A percentile compares a stretch with the other conserved stretches of the same genome.
These are phyloP conservation scores for Pythium brachiatum DNA, from an alignment of 352 stramenopile genomes.

Conservation along the genomic window DNA sequence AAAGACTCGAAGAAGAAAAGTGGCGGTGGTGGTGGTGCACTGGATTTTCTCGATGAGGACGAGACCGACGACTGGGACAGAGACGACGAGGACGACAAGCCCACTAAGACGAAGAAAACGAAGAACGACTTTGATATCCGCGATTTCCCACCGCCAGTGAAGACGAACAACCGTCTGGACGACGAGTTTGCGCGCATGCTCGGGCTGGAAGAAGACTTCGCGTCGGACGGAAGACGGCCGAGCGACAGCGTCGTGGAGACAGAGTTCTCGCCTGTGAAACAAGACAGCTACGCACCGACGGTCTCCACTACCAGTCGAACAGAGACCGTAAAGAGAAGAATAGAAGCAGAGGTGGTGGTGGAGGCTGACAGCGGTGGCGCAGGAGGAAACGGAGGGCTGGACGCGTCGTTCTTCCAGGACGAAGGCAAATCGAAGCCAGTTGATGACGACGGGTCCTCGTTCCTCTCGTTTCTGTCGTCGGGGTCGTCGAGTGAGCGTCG, in stretches of 20 bases:
- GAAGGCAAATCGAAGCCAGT: conserved; percentile 7
- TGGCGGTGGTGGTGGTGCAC: conserved; percentile 10
- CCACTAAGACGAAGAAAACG: conserved; percentile 1
- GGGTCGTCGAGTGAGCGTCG: conserved; percentile 10
- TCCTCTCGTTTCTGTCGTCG: conserved; percentile 22
- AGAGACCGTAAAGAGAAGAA: not conserved
- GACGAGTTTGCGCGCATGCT: conserved; percentile 72
- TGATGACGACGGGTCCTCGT: conserved; percentile 1
- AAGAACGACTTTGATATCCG: conserved; percentile 21
- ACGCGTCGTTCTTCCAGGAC: conserved; percentile 28
- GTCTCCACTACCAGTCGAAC: not conserved
- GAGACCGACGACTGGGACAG: conserved; percentile 21
- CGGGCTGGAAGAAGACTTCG: conserved; percentile 43
- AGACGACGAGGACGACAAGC: conserved; percentile 23
- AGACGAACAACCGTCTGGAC: conserved; percentile 47
- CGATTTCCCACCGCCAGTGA: conserved; percentile 21
- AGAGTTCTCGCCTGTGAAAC: conserved; percentile 8
- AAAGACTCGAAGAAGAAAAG: conserved; percentile 46
- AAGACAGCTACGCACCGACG: not conserved
- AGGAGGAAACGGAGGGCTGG: conserved; percentile 8
- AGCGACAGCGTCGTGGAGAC: not conserved
- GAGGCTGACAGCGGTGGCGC: not conserved
- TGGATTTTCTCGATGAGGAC: conserved; percentile 30
- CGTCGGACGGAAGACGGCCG: not conserved
- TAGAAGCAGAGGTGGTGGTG: not conserved